Percentiles rank a stretch among this genome's conserved stretches.
Conservation (phyloP, 2,329 filamentous ascomycete genomes). For the Botrytis pseudocinerea region DNA sequence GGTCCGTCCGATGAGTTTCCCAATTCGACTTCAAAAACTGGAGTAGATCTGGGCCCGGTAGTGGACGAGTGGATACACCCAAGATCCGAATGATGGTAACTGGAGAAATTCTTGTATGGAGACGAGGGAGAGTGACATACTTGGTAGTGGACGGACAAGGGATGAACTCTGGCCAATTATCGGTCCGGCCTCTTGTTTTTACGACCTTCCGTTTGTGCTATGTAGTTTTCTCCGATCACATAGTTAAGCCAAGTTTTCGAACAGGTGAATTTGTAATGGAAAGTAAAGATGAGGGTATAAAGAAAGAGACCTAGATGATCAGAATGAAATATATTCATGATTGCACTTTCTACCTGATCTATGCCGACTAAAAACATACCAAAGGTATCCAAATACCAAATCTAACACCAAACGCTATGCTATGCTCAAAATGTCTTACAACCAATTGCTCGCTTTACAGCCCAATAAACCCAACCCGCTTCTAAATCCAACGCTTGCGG, state of each 20-base stretch:
- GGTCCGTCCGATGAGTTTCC: background rate
- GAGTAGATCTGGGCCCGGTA: background rate
- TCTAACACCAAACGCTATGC: constrained; percentile 8
- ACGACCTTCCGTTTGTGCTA: background rate
- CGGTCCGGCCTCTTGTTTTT: background rate
- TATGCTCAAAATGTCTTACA: constrained; percentile 3
- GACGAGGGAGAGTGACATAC: background rate
- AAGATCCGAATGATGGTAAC: background rate
- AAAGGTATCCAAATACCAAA: constrained; percentile 2
- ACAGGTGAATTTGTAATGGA: background rate
- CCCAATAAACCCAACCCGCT: background rate
- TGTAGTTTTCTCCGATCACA: background rate
- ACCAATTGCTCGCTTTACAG: background rate
- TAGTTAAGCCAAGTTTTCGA: background rate
- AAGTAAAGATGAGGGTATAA: background rate
- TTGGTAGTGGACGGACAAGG: background rate
- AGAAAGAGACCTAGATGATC: background rate
- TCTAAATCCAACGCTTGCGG: constrained; percentile 3
- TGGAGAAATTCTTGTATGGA: background rate
- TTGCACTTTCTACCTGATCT: background rate
- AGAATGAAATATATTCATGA: background rate
- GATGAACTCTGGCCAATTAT: background rate
- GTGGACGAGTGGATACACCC: background rate
- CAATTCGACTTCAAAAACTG: background rate
- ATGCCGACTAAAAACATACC: background rate